Percentiles rank a stretch among this genome's conserved stretches.
These are phyloP conservation scores for Metarhizium album DNA, from an alignment of 2,329 filamentous ascomycete genomes.

Conservation along the genomic window DNA sequence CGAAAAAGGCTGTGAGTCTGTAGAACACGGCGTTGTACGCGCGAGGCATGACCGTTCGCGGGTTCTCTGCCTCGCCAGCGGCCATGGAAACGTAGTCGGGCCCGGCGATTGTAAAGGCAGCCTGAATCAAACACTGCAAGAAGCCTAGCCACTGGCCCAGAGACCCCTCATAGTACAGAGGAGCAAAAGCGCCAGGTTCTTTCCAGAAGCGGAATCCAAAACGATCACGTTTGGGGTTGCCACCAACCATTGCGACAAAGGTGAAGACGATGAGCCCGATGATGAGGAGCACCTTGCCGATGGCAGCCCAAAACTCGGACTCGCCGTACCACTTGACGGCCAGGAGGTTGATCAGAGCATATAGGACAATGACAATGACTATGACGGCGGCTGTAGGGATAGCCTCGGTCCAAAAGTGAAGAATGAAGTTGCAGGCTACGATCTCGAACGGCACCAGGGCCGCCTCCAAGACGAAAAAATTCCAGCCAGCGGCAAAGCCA, in stretches of 20 bases:
- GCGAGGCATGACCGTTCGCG: conserved; percentile 56
- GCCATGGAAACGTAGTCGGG: conserved; percentile 60
- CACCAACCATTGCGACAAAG: conserved; percentile 74
- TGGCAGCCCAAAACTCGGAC: conserved; percentile 63
- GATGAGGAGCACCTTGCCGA: conserved; percentile 63
- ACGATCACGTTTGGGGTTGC: conserved; percentile 60
- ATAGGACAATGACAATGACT: conserved; percentile 36
- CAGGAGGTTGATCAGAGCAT: conserved; percentile 54
- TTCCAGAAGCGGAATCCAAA: conserved; percentile 63
- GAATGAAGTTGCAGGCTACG: conserved; percentile 51
- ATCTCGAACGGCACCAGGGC: conserved; percentile 58
- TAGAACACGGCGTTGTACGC: conserved; percentile 75
- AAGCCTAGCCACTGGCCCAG: conserved; percentile 70
- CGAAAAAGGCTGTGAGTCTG: conserved; percentile 64
- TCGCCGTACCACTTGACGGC: conserved; percentile 68
- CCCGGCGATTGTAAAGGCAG: conserved; percentile 56
- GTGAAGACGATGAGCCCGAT: conserved; percentile 65
- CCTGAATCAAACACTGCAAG: conserved; percentile 61
- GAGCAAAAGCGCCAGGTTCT: conserved; percentile 58
- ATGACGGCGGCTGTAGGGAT: conserved; percentile 52
- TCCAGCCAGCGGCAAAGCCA: conserved; percentile 62
- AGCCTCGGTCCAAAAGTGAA: conserved; percentile 51
- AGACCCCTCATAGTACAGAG: conserved; percentile 50
- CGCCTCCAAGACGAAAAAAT: conserved; percentile 63
- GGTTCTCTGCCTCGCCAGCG: conserved; percentile 62